Percentiles rank a stretch among this genome's conserved stretches.
These are phyloP conservation scores for Fusarium sp. DNA, from an alignment of 2,329 filamentous ascomycete species.

Conservation along the genomic window DNA sequence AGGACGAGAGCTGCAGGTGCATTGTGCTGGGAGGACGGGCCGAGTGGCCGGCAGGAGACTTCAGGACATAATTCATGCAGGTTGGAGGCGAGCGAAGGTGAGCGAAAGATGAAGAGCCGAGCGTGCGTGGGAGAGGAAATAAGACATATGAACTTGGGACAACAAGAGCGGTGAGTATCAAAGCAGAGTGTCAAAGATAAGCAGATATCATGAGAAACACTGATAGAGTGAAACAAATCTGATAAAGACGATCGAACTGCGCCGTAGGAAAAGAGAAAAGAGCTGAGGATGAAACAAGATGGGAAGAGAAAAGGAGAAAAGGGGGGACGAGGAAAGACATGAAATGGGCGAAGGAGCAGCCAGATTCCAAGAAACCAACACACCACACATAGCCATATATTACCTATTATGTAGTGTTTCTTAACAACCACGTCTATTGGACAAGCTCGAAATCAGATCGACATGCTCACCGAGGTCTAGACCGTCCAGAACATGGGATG, in stretches of 20 bases:
- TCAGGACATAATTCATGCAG: conserved; percentile 58
- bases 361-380: conserved; percentile 7
- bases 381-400: conserved; percentile 22
- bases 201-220: background rate
- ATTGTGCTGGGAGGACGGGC: conserved; percentile 65
- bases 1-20: conserved; percentile 62
- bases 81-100: conserved; percentile 56
- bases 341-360: conserved; percentile 10
- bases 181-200: background rate
- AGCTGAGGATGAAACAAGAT: background rate
- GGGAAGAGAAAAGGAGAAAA: background rate
- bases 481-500: conserved; percentile 35
- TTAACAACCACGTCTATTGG: conserved; percentile 32
- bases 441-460: conserved; percentile 36
- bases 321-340: conserved; percentile 2
- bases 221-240: background rate
- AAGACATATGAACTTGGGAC: background rate
- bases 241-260: conserved; percentile 2
- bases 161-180: conserved; percentile 28
- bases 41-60: conserved; percentile 63
- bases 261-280: conserved; percentile 6
- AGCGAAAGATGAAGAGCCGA: conserved; percentile 53
- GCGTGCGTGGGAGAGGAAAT: conserved; percentile 30
- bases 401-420: conserved; percentile 30
- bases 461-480: conserved; percentile 44